Evolutionary conservation across 129 eudicot genomes (phyloP).

Genomic region (Flaveria linearis): DNA sequence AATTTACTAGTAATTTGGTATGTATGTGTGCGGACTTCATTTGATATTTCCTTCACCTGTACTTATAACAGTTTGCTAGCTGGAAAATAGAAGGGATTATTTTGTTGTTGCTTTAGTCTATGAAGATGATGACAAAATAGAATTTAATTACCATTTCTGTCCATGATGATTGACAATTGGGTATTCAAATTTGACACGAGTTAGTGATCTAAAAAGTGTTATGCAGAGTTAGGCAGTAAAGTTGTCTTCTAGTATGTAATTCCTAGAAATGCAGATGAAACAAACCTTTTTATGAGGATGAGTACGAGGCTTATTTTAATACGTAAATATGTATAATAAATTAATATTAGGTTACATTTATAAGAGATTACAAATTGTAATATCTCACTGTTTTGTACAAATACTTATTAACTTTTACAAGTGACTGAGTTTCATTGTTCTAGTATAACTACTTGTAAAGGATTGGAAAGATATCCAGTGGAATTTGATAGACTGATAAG

Average conservation of each 20-base stretch:
- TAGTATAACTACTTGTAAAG: neutral
- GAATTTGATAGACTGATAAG: slow-evolving; percentile 2
- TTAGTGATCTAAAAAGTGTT: neutral
- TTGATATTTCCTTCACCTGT: neutral
- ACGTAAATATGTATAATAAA: neutral
- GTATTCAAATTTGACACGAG: neutral
- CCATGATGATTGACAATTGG: neutral
- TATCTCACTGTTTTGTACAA: neutral
- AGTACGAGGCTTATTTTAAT: neutral
- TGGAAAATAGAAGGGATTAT: slow-evolving; percentile 5
- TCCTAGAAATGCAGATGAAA: neutral
- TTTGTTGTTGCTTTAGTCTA: neutral
- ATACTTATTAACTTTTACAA: neutral
- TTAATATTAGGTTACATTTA: neutral
- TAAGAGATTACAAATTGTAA: neutral
- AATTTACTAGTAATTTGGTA: neutral
- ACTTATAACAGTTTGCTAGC: slow-evolving; percentile 16
- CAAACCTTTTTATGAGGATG: neutral
- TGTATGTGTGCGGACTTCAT: neutral
- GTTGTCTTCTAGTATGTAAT: neutral
- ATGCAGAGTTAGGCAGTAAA: slow-evolving; percentile 9
- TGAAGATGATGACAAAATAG: slow-evolving; percentile 7
- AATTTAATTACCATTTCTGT: neutral
- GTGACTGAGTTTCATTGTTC: slow-evolving; percentile 1
- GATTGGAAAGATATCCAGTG: neutral